Conservation (phyloP, 305 asterid genomes). For the Withania somnifera region DNA sequence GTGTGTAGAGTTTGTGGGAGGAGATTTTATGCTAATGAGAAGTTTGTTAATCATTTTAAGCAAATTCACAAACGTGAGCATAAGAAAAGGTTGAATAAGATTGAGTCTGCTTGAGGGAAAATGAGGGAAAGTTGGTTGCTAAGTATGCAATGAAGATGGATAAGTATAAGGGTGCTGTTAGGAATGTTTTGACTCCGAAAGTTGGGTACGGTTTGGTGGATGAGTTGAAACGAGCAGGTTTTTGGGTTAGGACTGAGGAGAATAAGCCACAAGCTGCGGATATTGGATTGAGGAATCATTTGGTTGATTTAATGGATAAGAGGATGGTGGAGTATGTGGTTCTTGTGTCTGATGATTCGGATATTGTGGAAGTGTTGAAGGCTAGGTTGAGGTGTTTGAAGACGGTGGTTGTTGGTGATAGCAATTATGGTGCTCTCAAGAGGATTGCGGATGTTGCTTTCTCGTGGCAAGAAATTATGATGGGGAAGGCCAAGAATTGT, state of each 20-base stretch:
- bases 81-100: constrained; percentile 60
- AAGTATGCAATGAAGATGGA: constrained; percentile 75
- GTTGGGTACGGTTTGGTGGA: constrained; percentile 66
- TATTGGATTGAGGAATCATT: constrained; percentile 44
- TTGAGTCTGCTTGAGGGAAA: constrained; percentile 71
- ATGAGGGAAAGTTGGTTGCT: constrained; percentile 62
- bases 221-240: constrained; percentile 74
- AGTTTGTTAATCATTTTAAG: constrained; percentile 60
- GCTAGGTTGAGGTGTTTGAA: constrained; percentile 72
- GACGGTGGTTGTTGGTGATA: constrained; percentile 73
- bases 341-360: constrained; percentile 81
- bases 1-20: constrained; percentile 80
- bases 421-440: constrained; percentile 43
- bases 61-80: constrained; percentile 76
- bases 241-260: constrained; percentile 62
- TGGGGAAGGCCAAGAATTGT: constrained; percentile 70
- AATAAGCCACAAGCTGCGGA: constrained; percentile 76
- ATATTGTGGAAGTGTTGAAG: constrained; percentile 51
- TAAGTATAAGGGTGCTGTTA: constrained; percentile 64
- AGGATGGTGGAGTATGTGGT: constrained; percentile 53
- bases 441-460: constrained; percentile 69
- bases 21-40: constrained; percentile 55
- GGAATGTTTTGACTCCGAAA: constrained; percentile 58
- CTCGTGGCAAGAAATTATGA: constrained; percentile 77
- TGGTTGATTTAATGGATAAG: constrained; percentile 71